Percentiles rank a stretch among this genome's conserved stretches.
These are phyloP conservation scores for Fonsecaea monophora DNA, from an alignment of 2,329 filamentous ascomycete species.

Conservation along the genomic window DNA sequence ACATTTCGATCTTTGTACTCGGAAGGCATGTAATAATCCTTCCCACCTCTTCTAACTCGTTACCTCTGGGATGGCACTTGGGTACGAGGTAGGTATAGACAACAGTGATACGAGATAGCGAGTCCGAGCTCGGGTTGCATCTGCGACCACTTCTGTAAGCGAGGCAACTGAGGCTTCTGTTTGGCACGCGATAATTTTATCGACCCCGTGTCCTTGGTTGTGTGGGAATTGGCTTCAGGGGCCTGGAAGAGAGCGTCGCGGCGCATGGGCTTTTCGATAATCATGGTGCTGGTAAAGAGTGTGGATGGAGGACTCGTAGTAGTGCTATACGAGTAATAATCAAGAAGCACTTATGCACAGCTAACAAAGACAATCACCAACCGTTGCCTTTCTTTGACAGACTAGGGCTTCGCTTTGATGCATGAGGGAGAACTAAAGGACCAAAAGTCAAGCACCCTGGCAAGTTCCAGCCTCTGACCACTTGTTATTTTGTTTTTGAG, in stretches of 20 bases:
- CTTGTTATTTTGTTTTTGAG: neutral
- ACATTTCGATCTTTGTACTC: neutral
- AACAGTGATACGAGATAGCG: no score
- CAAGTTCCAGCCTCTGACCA: constrained; percentile 4
- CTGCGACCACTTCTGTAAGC: constrained; percentile 1
- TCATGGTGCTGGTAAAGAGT: neutral
- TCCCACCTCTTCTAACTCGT: no score
- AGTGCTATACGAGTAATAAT: neutral
- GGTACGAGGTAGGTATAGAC: no score
- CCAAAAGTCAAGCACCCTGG: constrained; percentile 9
- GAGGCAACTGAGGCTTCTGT: neutral
- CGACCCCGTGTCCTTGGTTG: neutral
- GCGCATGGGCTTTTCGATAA: neutral
- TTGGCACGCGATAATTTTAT: constrained; percentile 3
- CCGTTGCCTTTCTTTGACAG: neutral
- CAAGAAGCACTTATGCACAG: constrained; percentile 1
- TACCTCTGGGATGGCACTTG: no score
- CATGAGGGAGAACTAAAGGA: neutral
- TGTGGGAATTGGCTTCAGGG: neutral
- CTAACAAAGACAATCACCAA: neutral
- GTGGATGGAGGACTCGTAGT: neutral
- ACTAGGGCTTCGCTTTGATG: constrained; percentile 13
- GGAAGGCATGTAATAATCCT: no score
- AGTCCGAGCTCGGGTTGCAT: neutral
- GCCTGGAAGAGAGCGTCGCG: neutral